Evolutionary conservation across 495 filamentous ascomycete genomes (phyloP), one percentile per base, ranked within the genome.

Genomic region (Chaetomium cochliodes): DNA sequence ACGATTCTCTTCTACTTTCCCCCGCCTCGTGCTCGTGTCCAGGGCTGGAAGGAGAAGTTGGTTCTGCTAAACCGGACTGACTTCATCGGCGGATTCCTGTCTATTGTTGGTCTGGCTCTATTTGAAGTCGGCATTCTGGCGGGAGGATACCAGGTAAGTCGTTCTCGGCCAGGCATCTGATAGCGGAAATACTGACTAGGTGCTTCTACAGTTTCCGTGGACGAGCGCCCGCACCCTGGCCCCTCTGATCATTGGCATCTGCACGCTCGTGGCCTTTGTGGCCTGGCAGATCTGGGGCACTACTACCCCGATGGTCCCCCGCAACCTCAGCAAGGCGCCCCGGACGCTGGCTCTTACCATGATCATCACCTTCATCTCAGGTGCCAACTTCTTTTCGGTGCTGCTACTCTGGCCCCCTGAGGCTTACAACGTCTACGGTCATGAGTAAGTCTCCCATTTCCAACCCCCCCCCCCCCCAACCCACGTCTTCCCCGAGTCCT

Each of bases 381-480:
- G 88, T 12, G 86, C 87, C 60, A 90, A 90, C 71, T 91, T 90
- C 81, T 90, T 90, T 76, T 87, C 86, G 16, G 84, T 90, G 4
- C 71, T 91, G 28, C 82, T 90, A 73, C 87, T 91, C 68, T 91
- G 88, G 88, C 88, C 88, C 0, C 88, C 86, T 0, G 84, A 91
- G 74, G 85, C 87, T 1, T 90, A 86, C 78, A 90, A 90, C 69
- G 86, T 90, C 11, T 90, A 89, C 65, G 88, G 87, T 16, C 86
- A 90, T 63, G 84, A 89, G 72, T 73, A 47, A 57, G 72, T 37
- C 33, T n/a, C 30, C 30, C 18, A 37, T 47, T 8, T 8, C 5
- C 30, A 30, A 51, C 49, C 49, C 18, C 9, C 23, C 49, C 23
- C 12, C 8, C 3, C 20, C n/a, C n/a, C n/a, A n/a, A n/a, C n/a